Evolutionary conservation across 1,284 basidiomycete genomes (phyloP), one percentile per base, ranked within the genome.

Genomic region (Ustilago cynodontis): DNA sequence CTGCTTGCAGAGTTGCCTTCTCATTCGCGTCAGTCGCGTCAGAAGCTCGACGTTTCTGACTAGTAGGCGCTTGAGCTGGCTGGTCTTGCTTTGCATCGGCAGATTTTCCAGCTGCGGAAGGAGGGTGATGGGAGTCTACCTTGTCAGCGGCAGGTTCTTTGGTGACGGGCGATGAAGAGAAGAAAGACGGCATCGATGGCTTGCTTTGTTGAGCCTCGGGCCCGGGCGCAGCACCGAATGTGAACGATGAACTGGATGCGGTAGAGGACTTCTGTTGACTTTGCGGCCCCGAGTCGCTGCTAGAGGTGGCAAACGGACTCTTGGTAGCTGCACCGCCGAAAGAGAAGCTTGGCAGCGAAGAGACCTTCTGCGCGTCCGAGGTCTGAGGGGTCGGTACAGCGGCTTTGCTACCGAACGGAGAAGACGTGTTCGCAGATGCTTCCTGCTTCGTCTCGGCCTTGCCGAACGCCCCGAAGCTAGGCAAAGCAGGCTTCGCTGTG

Each of bases 121-220:
- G 18, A 11, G 43, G 6, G 13, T 20, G 11, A 2, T n/a, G 14
- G 14, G 62, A 31, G 35, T 26, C 47, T 22, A 26, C 33, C 3
- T 59, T 49, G 35, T 52, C 47, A 1, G 11, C 2, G 4, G 31
- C 14, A 11, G 50, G 10, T 18, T 65, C 58, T 37, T 71, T 58
- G 6, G 50, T n/a, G 10, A 22, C 35, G 2, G 50, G 28, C 2
- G 70, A 67, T 2, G 65, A 52, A 16, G 59, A 41, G 29, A 72
- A 64, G 60, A 67, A 72, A 7, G 70, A 67, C 1, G 65, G 70
- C 47, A 72, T 49, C 22, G 65, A 52, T 6, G 65, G 28, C 35
- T 63, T 67, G 33, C 52, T 57, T 6, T 47, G 1, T 6, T 11
- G 49, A 3, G 60, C 1, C 3, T 57, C 55, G 13, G 37, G 16